Conservation (phyloP, 805 yeast species). For the Priceomyces castillae region DNA sequence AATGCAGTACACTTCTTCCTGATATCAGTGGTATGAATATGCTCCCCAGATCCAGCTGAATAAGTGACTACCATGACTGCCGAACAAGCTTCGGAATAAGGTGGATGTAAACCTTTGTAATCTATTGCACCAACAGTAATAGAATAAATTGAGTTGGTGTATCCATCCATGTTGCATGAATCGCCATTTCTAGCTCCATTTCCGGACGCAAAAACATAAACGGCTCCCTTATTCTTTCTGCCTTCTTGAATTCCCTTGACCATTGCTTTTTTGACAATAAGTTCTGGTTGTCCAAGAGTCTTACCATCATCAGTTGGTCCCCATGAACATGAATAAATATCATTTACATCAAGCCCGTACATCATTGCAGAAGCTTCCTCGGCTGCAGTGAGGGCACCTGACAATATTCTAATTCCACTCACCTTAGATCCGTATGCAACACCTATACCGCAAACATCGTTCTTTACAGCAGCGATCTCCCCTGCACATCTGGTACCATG, state of each 20-base stretch:
- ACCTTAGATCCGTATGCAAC: constrained; percentile 88
- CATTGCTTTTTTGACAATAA: constrained; percentile 75
- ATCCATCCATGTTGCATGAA: constrained; percentile 95
- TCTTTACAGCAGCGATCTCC: constrained; percentile 88
- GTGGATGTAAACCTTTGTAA: constrained; percentile 80
- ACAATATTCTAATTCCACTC: constrained; percentile 84
- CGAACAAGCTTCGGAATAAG: constrained; percentile 87
- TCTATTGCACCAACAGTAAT: constrained; percentile 95
- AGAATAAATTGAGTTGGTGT: constrained; percentile 92
- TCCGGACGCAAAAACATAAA: constrained; percentile 95
- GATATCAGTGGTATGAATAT: constrained; percentile 84
- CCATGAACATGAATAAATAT: constrained; percentile 97
- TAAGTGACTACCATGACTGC: constrained; percentile 94
- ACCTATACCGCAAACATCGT: constrained; percentile 91
- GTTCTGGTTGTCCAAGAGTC: constrained; percentile 81
- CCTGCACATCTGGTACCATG: constrained; percentile 99
- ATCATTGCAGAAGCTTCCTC: constrained; percentile 91
- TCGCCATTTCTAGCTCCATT: constrained; percentile 85
- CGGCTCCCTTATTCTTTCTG: constrained; percentile 72
- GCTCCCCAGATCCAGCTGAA: constrained; percentile 86
- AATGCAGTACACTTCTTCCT: constrained; percentile 60
- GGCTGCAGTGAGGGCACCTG: constrained; percentile 74
- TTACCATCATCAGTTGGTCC: constrained; percentile 94
- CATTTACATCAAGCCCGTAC: constrained; percentile 77
- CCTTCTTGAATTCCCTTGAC: constrained; percentile 84